Evolutionary conservation across 1,284 basidiomycete species (phyloP).

Genomic region (Anthracocystis panici-leucophaei): DNA sequence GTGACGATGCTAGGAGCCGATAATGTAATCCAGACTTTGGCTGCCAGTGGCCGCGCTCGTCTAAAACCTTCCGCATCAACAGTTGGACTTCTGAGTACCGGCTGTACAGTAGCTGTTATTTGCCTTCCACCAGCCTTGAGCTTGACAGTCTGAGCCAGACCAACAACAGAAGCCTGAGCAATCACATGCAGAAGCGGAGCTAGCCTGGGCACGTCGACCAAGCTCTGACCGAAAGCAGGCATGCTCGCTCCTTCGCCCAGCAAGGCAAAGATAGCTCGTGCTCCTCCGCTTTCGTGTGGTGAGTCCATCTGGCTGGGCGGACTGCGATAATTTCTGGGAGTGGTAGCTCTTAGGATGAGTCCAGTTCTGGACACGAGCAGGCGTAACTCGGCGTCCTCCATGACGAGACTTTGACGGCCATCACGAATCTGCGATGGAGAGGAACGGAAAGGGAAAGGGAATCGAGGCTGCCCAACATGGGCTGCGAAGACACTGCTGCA

Average conservation of each 20-base stretch:
- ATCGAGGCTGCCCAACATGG: neutral
- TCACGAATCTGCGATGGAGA: neutral
- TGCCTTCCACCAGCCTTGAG: conserved; percentile 4
- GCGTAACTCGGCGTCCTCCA: conserved; percentile 7
- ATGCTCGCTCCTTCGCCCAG: conserved; percentile 6
- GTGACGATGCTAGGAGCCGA: neutral
- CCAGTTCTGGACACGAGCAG: conserved; percentile 33
- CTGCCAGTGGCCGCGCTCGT: conserved; percentile 3
- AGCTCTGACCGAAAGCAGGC: conserved; percentile 18
- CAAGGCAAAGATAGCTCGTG: conserved; percentile 9
- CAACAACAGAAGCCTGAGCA: conserved; percentile 27
- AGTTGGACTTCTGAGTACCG: conserved; percentile 8
- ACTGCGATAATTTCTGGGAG: neutral
- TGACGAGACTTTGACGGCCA: neutral
- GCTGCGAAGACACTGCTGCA: neutral
- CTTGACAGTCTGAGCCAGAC: conserved; percentile 21
- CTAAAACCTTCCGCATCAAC: neutral
- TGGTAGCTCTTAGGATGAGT: conserved; percentile 16
- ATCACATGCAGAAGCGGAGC: conserved; percentile 27
- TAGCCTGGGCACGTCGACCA: conserved; percentile 27
- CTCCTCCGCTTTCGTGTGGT: neutral
- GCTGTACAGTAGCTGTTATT: conserved; percentile 25
- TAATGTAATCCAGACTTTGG: conserved; percentile 32
- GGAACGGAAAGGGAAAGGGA: neutral
- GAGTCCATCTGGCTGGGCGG: neutral